These are phyloP conservation scores for Phytophthora palmivora DNA, from an alignment of 352 stramenopile genomes.

Conservation along the genomic window DNA sequence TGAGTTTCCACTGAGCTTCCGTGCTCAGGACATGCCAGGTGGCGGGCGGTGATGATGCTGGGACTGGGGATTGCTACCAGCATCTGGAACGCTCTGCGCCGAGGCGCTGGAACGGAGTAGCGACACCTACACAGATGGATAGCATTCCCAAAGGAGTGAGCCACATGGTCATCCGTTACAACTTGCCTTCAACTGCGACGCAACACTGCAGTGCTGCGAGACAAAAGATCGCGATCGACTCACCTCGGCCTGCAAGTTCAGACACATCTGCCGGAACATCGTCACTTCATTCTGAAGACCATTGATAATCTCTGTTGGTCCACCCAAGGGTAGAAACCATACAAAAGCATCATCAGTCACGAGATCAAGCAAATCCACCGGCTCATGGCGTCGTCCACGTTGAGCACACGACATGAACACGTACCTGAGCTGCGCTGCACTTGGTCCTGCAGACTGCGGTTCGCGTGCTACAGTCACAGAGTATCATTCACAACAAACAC, in stretches of 20 bases:
- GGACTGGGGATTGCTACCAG: conserved; percentile 24
- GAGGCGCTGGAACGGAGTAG: conserved; percentile 37
- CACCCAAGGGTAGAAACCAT: conserved; percentile 26
- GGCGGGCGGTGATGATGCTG: conserved; percentile 46
- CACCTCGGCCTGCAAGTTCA: conserved; percentile 82
- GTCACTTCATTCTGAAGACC: conserved; percentile 80
- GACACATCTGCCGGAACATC: conserved; percentile 86
- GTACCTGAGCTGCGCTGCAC: conserved; percentile 64
- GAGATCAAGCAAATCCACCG: conserved; percentile 12
- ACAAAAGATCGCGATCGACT: conserved; percentile 23
- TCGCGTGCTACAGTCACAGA: conserved; percentile 51
- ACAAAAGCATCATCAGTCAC: conserved; percentile 27
- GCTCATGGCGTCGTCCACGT: neutral
- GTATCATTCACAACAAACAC: conserved; percentile 6
- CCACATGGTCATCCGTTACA: conserved; percentile 25
- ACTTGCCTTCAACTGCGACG: conserved; percentile 25
- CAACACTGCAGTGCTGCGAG: conserved; percentile 4
- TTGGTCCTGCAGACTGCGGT: conserved; percentile 73
- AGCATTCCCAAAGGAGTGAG: conserved; percentile 33
- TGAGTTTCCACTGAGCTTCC: conserved; percentile 14
- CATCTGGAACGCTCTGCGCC: conserved; percentile 10
- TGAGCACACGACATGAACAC: conserved; percentile 16
- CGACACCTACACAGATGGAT: conserved; percentile 45
- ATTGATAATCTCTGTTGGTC: conserved; percentile 60
- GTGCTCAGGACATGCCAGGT: conserved; percentile 62